A percentile compares a stretch with the other conserved stretches of the same genome.
These are phyloP conservation scores for Buddleja alternifolia DNA, from an alignment of 257 asterid species.

Conservation along the genomic window DNA sequence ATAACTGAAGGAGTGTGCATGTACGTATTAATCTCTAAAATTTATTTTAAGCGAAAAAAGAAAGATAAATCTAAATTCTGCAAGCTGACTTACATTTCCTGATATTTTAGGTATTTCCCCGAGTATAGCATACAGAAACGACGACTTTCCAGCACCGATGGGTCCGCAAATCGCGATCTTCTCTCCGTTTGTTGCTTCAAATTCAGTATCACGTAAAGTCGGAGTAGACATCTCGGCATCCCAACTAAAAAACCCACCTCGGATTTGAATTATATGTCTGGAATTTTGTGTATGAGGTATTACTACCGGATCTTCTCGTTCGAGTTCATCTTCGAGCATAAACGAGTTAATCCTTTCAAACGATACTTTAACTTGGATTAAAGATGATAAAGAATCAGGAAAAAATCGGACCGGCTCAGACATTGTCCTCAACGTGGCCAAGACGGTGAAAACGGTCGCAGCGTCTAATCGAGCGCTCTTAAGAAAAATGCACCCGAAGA, in stretches of 20 bases:
- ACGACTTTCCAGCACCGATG: slow-evolving; percentile 81
- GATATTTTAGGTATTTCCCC: slow-evolving; percentile 70
- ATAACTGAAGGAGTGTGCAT: no score
- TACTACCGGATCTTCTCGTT: slow-evolving; percentile 26
- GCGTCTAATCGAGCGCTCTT: slow-evolving; percentile 65
- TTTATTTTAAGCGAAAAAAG: no score
- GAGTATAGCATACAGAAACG: slow-evolving; percentile 63
- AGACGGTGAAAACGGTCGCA: slow-evolving; percentile 62
- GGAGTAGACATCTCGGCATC: slow-evolving; percentile 40
- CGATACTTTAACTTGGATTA: slow-evolving; percentile 70
- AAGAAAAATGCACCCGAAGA: slow-evolving; percentile 58
- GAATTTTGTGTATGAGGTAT: slow-evolving; percentile 14
- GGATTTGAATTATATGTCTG: slow-evolving; percentile 34
- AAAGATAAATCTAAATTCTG: no score
- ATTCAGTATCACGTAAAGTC: slow-evolving; percentile 35
- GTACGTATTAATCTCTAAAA: no score
- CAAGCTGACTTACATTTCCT: slow-evolving; percentile 64
- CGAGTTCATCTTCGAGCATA: slow-evolving; percentile 69
- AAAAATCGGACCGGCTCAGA: slow-evolving; percentile 63
- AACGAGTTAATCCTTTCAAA: slow-evolving; percentile 63
- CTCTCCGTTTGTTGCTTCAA: slow-evolving; percentile 50
- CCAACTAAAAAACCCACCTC: slow-evolving; percentile 65
- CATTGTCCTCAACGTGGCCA: slow-evolving; percentile 70
- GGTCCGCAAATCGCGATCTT: slow-evolving; percentile 78
- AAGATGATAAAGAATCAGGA: slow-evolving; percentile 61